Conservation (phyloP, 306 rosid species). For the Alnus rubra region DNA sequence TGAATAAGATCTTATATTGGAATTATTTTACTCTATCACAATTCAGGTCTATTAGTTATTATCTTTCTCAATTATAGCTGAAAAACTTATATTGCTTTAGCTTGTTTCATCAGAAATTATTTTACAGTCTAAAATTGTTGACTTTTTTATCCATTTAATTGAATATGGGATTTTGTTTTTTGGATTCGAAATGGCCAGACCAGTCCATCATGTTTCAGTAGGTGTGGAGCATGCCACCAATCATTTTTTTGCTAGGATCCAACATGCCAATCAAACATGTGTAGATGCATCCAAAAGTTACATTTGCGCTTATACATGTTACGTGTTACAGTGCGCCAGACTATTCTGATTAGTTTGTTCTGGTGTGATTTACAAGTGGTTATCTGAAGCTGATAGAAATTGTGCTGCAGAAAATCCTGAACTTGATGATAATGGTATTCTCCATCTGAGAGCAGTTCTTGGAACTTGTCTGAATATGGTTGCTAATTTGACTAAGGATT, state of each 20-base stretch:
- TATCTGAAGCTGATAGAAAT: constrained; percentile 14
- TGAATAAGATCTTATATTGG: background rate
- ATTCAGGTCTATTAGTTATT: background rate
- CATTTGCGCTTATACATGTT: too few relatives aligned
- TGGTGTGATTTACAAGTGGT: background rate
- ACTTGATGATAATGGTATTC: constrained; percentile 47
- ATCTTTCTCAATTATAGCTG: background rate
- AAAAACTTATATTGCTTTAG: background rate
- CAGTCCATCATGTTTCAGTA: background rate
- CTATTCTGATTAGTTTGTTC: background rate
- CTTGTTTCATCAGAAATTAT: background rate
- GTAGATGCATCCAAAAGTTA: background rate
- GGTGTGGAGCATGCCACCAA: background rate
- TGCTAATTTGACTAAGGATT: constrained; percentile 58
- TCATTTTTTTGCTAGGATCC: background rate
- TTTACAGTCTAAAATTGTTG: background rate
- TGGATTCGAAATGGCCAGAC: background rate
- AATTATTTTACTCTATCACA: background rate
- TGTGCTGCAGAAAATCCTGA: constrained; percentile 58
- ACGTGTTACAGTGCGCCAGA: background rate
- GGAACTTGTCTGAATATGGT: constrained; percentile 65
- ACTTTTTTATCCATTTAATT: background rate
- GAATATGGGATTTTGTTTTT: background rate
- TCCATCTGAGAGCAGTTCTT: constrained; percentile 45
- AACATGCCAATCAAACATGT: background rate